Base-by-base conservation (phyloP, 805 yeast species). In the Cyberlindnera xishuangbannaensis region DNA sequence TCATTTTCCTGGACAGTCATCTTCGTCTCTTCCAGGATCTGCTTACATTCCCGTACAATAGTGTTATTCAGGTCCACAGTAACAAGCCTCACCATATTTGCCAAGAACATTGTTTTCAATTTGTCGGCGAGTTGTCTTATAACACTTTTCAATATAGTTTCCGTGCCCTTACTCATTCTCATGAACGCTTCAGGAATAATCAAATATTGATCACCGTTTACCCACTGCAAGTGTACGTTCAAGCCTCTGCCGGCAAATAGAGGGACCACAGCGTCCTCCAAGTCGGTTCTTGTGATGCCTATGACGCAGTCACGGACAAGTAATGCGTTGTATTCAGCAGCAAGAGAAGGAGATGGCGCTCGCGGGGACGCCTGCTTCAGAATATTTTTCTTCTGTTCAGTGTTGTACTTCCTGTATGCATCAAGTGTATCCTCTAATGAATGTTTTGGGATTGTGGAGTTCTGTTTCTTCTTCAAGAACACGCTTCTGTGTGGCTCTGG, bases 401-500 rank as follows among this genome's bases (percentile, higher is more conserved):
- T n/a, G n/a, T n/a, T n/a, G n/a, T n/a, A 56, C 25, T 55, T 56
- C 28, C 61, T 59, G n/a, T 57, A 44, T 5, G 56, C 47, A 5
- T 53, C 45, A 15, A 67, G 47, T 0, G 72, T 71, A 31, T 71
- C 71, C 18, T 59, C 59, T n/a, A 81, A 56, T 2, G 68, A 61
- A 27, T 67, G 45, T 9, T 51, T 45, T 0, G 86, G 84, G 3
- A 61, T 36, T 8, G 41, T 47, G 0, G 64, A 51, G 2, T 35
- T 42, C 10, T 45, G 37, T 6, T 53, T 50, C 28, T 65, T 55
- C 31, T 63, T 58, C n/a, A 86, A 65, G 43, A 72, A 77, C 1
- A 86, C 90, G 9, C 81, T 73, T 40, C 95, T 58, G 33, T 73
- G 65, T 0, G 95, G 95, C 44, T 85, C 95, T 3, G 72, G 73